A percentile compares a stretch with the other conserved stretches of the same genome.
Conservation (phyloP, 2,329 filamentous ascomycete species). For the Cyphellophora attinorum region DNA sequence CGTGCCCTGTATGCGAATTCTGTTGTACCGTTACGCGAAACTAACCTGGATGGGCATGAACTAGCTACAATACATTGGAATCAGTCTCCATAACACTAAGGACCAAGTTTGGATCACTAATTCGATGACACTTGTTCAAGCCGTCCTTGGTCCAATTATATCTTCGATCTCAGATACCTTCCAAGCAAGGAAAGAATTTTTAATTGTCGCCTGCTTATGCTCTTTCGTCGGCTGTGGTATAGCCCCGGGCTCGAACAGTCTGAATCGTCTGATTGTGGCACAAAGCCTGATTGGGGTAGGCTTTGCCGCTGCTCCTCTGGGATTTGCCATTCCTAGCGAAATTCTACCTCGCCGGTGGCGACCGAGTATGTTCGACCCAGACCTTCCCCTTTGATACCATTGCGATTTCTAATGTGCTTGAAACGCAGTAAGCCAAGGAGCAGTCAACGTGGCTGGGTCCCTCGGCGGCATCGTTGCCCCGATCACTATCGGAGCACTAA, state of each 20-base stretch:
- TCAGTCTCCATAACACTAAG: constrained; percentile 8
- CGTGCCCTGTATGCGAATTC: background rate
- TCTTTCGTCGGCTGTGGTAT: constrained; percentile 13
- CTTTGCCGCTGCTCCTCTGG: constrained; percentile 14
- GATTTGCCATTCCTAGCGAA: constrained; percentile 14
- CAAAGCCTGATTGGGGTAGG: constrained; percentile 14
- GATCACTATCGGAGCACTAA: constrained; percentile 12
- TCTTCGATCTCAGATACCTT: constrained; percentile 14
- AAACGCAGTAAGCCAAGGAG: constrained; percentile 14
- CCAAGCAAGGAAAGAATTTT: constrained; percentile 13
- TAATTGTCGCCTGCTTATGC: constrained; percentile 9
- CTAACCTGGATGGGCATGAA: background rate
- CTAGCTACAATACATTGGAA: constrained; percentile 12
- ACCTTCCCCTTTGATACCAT: background rate
- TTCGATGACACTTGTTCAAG: constrained; percentile 14
- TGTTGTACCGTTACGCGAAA: no score
- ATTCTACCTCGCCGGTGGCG: constrained; percentile 15
- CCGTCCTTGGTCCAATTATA: constrained; percentile 13
- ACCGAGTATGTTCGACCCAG: constrained; percentile 10
- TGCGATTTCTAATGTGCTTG: background rate
- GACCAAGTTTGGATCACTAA: constrained; percentile 14
- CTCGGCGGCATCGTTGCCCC: constrained; percentile 11
- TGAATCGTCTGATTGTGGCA: constrained; percentile 12
- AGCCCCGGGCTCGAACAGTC: constrained; percentile 11
- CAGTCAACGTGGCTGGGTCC: constrained; percentile 11